phyloP scores from a whole-genome alignment of 2,329 filamentous ascomycete genomes.

The Amylocarpus encephaloides region DNA sequence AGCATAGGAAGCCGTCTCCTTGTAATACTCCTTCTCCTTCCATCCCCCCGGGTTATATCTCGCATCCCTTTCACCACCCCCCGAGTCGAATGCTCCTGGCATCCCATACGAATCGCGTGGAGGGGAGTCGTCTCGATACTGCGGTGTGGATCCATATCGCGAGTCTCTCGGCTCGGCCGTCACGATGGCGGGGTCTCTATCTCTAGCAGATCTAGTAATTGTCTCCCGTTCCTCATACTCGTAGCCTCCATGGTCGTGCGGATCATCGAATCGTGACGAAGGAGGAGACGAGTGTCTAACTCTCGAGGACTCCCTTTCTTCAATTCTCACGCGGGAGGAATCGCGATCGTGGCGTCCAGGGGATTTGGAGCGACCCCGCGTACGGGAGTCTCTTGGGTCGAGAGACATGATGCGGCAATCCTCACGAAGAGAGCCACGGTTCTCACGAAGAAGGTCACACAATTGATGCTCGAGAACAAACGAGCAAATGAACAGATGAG shows the following conservation, averaged over 20 bases:
- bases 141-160: slow-evolving; percentile 4
- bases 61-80: slow-evolving; percentile 16
- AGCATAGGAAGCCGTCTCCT: slow-evolving; percentile 5
- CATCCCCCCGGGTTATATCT: slow-evolving; percentile 13
- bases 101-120: slow-evolving; percentile 11
- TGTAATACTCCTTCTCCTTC: slow-evolving; percentile 14
- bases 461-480: neutral
- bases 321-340: slow-evolving; percentile 4
- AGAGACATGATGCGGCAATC: slow-evolving; percentile 26
- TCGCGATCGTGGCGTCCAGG: slow-evolving; percentile 24
- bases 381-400: slow-evolving; percentile 26
- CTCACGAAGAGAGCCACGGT: too few species aligned
- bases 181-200: slow-evolving; percentile 9
- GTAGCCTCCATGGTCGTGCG: slow-evolving; percentile 6
- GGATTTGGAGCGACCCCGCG: slow-evolving; percentile 25
- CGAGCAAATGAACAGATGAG: neutral
- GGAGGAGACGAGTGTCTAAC: slow-evolving; percentile 13
- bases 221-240: slow-evolving; percentile 10
- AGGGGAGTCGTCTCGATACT: slow-evolving; percentile 8
- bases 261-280: slow-evolving; percentile 15
- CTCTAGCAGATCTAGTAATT: neutral
- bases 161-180: slow-evolving; percentile 12
- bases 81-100: slow-evolving; percentile 17
- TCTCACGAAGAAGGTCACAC: neutral
- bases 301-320: slow-evolving; percentile 21